Conservation (phyloP, 768 basidiomycete genomes). For the Imleria badia region DNA sequence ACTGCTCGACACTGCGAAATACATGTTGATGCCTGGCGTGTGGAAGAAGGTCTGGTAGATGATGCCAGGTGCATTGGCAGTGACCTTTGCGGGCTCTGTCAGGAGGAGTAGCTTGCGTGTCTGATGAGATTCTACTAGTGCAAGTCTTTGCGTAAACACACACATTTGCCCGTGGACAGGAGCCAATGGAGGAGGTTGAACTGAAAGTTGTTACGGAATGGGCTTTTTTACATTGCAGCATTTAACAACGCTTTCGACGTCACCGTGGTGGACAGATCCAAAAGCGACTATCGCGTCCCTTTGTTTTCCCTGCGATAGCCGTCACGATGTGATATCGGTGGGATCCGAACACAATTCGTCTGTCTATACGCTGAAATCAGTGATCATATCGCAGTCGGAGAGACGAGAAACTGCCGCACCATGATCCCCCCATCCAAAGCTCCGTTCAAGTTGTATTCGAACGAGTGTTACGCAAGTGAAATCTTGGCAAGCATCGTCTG, state of each 20-base stretch:
- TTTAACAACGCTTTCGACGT: neutral
- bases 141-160: neutral
- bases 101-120: neutral
- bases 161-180: neutral
- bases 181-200: neutral
- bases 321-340: slow-evolving; percentile 4
- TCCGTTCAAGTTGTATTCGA: slow-evolving; percentile 3
- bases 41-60: no score
- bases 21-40: no score
- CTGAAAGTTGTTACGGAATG: neutral
- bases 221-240: slow-evolving; percentile 5
- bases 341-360: neutral
- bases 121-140: neutral
- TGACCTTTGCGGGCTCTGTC: no score
- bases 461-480: slow-evolving; percentile 10
- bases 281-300: neutral
- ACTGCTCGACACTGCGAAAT: no score
- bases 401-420: slow-evolving; percentile 1
- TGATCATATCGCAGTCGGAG: neutral
- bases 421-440: slow-evolving; percentile 6
- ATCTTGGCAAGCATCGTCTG: neutral
- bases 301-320: neutral
- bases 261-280: neutral
- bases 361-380: neutral
- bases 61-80: no score